Percentiles rank a stretch among this genome's conserved stretches.
Evolutionary conservation across 345 rosid species (phyloP).

Genomic region (Corchorus capsularis): DNA sequence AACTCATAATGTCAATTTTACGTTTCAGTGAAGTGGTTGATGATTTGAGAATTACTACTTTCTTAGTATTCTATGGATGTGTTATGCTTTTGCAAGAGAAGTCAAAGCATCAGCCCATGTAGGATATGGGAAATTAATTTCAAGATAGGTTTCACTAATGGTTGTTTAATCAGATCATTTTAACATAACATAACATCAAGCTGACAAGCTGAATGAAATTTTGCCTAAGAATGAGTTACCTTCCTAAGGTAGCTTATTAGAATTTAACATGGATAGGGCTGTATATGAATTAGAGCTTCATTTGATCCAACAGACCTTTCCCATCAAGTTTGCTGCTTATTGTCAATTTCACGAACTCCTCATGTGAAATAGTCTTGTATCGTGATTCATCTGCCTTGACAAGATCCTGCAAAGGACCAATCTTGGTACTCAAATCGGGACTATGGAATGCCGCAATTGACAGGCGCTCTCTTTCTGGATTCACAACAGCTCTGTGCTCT

Average conservation of each 20-base stretch:
- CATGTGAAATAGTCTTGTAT: conserved; percentile 25
- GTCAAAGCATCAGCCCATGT: neutral
- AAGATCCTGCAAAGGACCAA: conserved; percentile 39
- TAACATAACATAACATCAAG: too few relatives aligned
- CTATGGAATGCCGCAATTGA: conserved; percentile 28
- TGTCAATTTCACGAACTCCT: conserved; percentile 21
- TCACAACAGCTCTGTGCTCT: conserved; percentile 22
- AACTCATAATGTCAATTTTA: neutral
- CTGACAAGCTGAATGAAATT: too few relatives aligned
- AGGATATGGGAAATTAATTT: too few relatives aligned
- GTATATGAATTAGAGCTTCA: conserved; percentile 24
- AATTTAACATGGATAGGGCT: too few relatives aligned
- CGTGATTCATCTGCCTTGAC: neutral
- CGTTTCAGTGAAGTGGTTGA: neutral
- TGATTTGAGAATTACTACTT: neutral
- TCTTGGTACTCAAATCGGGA: conserved; percentile 23
- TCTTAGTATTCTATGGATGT: too few relatives aligned
- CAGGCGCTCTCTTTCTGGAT: conserved; percentile 15
- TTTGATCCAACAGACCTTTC: conserved; percentile 25
- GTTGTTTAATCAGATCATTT: too few relatives aligned
- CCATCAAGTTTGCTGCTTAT: conserved; percentile 39
- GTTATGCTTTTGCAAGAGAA: too few relatives aligned
- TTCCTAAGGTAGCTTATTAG: neutral
- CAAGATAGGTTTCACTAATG: too few relatives aligned
- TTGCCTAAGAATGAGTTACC: too few relatives aligned